Percentiles rank a stretch among this genome's conserved stretches.
Evolutionary conservation across 2,329 filamentous ascomycete genomes (phyloP).

Genomic region (Curvularia sp.): DNA sequence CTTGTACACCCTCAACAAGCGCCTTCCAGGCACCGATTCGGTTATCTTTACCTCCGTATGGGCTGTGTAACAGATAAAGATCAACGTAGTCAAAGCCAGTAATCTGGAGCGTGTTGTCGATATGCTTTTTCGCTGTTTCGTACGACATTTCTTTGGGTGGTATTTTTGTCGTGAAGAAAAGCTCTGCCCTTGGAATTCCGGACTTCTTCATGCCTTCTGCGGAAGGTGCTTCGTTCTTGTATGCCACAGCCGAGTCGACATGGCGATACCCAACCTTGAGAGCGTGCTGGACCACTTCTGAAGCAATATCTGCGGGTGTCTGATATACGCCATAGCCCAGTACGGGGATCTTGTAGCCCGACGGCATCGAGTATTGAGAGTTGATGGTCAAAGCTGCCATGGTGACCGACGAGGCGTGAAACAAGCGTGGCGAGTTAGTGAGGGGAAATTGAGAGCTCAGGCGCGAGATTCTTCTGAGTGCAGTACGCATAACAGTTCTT

Average conservation of each 20-base stretch:
- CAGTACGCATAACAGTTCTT: constrained; percentile 12
- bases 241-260: constrained; percentile 69
- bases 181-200: constrained; percentile 62
- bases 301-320: constrained; percentile 62
- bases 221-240: constrained; percentile 73
- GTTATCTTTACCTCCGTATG: constrained; percentile 60
- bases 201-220: constrained; percentile 68
- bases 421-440: constrained; percentile 9
- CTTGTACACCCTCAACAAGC: constrained; percentile 61
- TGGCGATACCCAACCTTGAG: constrained; percentile 67
- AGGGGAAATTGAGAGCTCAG: constrained; percentile 22
- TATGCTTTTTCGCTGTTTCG: constrained; percentile 66
- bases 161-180: constrained; percentile 79
- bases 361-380: constrained; percentile 62
- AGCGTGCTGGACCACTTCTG: constrained; percentile 66
- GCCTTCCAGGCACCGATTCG: constrained; percentile 62
- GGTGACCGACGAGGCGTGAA: constrained; percentile 38
- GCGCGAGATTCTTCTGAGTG: constrained; percentile 23
- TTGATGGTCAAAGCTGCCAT: constrained; percentile 58
- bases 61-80: constrained; percentile 64
- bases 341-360: constrained; percentile 67
- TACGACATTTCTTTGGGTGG: constrained; percentile 64
- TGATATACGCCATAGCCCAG: constrained; percentile 64
- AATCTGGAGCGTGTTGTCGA: constrained; percentile 59
- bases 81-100: constrained; percentile 74